These are phyloP conservation scores for Salix koriyanagi DNA, from an alignment of 345 rosid species.

Conservation along the genomic window DNA sequence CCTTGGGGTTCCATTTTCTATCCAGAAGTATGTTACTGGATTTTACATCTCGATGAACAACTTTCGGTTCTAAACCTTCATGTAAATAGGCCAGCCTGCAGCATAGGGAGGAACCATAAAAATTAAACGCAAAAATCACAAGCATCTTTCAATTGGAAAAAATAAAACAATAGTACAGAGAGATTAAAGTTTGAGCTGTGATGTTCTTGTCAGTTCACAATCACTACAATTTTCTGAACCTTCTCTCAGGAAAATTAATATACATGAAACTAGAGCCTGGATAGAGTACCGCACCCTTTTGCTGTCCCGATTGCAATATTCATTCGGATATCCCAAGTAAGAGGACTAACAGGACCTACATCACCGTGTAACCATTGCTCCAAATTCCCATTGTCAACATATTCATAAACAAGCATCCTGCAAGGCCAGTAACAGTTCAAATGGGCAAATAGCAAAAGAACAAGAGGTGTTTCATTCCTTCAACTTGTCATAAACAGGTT, in stretches of 20 bases:
- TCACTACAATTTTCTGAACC: neutral
- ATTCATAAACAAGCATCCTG: conserved; percentile 97
- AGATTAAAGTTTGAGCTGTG: neutral
- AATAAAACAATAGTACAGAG: neutral
- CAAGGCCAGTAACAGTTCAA: conserved; percentile 2
- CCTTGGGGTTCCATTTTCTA: conserved; percentile 75
- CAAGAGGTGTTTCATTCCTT: neutral
- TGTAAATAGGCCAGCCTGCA: conserved; percentile 87
- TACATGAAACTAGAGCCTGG: neutral
- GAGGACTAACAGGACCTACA: conserved; percentile 78
- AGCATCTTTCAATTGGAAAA: neutral
- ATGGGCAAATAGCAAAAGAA: neutral
- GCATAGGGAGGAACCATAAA: conserved; percentile 12
- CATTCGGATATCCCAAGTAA: conserved; percentile 90
- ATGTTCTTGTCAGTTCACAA: neutral
- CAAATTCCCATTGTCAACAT: conserved; percentile 83
- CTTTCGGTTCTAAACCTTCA: conserved; percentile 95
- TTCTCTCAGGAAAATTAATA: neutral
- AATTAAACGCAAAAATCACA: neutral
- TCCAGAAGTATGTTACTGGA: conserved; percentile 88
- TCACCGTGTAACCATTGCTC: conserved; percentile 98
- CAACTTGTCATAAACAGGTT: neutral
- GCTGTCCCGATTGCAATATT: conserved; percentile 90
- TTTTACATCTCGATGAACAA: conserved; percentile 91
- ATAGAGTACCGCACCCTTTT: conserved; percentile 53